Conservation (phyloP, 2,329 filamentous ascomycete genomes). For the Byssoonygena ceratinophila region DNA sequence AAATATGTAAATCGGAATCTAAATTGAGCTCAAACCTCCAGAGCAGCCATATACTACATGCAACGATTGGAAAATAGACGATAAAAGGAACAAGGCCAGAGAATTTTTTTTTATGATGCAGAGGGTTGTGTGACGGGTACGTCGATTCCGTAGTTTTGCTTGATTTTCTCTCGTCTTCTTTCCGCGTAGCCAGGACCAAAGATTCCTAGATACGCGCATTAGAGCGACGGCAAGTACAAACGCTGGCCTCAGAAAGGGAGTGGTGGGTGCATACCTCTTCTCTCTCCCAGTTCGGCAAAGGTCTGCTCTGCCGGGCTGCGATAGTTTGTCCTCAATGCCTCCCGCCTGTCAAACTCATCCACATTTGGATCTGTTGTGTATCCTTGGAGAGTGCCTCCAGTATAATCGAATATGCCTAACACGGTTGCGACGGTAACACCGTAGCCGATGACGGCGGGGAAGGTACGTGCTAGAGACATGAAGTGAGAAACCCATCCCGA, state of each 20-base stretch:
- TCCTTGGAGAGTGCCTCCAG: conserved; percentile 52
- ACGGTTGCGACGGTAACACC: conserved; percentile 49
- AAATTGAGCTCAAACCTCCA: conserved; percentile 7
- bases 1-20: conserved; percentile 7
- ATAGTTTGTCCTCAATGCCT: conserved; percentile 61
- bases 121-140: conserved; percentile 52
- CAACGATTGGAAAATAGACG: conserved; percentile 4
- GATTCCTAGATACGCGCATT: conserved; percentile 50
- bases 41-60: conserved; percentile 15
- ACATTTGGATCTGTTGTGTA: conserved; percentile 46
- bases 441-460: conserved; percentile 61
- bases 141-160: conserved; percentile 80
- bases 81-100: not conserved
- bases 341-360: conserved; percentile 67
- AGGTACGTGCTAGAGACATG: conserved; percentile 44
- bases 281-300: conserved; percentile 70
- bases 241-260: conserved; percentile 24
- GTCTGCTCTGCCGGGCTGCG: conserved; percentile 69
- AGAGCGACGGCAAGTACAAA: conserved; percentile 8
- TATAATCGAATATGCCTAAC: conserved; percentile 57
- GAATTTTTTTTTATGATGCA: conserved; percentile 22
- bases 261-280: conserved; percentile 52
- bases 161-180: conserved; percentile 66
- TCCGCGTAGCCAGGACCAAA: conserved; percentile 73
- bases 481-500: not conserved